Percentiles rank a stretch among this genome's conserved stretches.
Conservation (phyloP, 495 filamentous ascomycete genomes). For the Delitschia confertaspora region DNA sequence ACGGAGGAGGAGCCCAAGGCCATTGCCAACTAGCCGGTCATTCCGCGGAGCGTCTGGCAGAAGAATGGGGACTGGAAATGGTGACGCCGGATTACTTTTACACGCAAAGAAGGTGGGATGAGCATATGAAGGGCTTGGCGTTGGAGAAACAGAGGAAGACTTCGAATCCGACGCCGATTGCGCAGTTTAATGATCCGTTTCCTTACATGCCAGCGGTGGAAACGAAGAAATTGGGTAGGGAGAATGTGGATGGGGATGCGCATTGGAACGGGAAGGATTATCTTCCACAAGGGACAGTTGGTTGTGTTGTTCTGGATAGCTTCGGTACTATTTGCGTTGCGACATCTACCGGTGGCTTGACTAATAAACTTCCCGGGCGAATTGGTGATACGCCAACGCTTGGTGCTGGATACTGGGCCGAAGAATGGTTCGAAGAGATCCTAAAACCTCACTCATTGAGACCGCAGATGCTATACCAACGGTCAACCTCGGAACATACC, state of each 20-base stretch:
- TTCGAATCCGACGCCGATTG: too few species aligned
- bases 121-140: conserved; percentile 61
- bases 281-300: conserved; percentile 75
- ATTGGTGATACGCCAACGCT: conserved; percentile 84
- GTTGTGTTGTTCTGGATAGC: conserved; percentile 68
- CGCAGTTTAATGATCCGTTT: conserved; percentile 5
- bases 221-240: background rate
- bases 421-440: conserved; percentile 53
- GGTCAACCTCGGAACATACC: background rate
- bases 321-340: conserved; percentile 66
- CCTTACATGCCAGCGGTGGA: background rate
- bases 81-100: conserved; percentile 67
- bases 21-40: conserved; percentile 61
- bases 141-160: conserved; percentile 39
- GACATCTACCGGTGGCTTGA: conserved; percentile 80
- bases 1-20: conserved; percentile 41
- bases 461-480: conserved; percentile 21
- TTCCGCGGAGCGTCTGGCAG: conserved; percentile 58
- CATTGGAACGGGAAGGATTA: conserved; percentile 48
- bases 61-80: conserved; percentile 58
- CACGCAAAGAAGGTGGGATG: conserved; percentile 71
- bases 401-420: conserved; percentile 86
- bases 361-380: conserved; percentile 77
- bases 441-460: background rate
- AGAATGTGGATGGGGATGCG: conserved; percentile 16